Evolutionary conservation across 2,329 filamentous ascomycete genomes (phyloP).

Genomic region (Pseudogymnoascus sp.): DNA sequence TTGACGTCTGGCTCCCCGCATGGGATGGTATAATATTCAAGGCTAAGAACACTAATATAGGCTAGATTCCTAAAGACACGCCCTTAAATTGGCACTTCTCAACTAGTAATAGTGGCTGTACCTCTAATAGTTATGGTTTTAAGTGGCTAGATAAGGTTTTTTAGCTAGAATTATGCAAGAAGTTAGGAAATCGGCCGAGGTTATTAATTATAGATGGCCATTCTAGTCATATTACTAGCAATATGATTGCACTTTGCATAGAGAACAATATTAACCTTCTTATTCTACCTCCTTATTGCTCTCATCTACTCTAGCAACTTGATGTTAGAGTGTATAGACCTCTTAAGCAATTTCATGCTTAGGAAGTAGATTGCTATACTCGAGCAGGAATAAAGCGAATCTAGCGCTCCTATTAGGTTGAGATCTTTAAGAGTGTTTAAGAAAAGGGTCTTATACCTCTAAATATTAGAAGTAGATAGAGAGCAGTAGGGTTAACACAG

Average conservation of each 20-base stretch:
- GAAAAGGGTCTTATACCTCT: background rate
- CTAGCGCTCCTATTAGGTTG: background rate
- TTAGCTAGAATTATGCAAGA: background rate
- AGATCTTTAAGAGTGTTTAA: background rate
- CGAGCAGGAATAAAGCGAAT: background rate
- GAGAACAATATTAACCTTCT: background rate
- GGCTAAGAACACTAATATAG: background rate
- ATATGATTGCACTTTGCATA: background rate
- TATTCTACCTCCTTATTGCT: background rate
- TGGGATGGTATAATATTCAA: background rate
- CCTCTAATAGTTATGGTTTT: constrained; percentile 1
- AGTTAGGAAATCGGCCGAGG: background rate
- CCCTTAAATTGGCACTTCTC: background rate
- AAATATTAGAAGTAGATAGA: background rate
- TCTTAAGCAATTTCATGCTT: background rate
- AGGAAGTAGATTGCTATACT: background rate
- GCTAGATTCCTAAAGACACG: background rate
- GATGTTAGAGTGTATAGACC: background rate
- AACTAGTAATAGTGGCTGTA: background rate
- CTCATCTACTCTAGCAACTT: background rate
- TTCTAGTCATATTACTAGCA: constrained; percentile 2
- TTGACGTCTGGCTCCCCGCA: too few relatives aligned
- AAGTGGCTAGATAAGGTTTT: background rate
- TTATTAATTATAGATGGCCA: constrained; percentile 6
- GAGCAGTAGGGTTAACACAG: too few relatives aligned